Percentiles rank a stretch among this genome's conserved stretches.
Evolutionary conservation across 768 basidiomycete species (phyloP).

Genomic region (Tulasnella sp.): DNA sequence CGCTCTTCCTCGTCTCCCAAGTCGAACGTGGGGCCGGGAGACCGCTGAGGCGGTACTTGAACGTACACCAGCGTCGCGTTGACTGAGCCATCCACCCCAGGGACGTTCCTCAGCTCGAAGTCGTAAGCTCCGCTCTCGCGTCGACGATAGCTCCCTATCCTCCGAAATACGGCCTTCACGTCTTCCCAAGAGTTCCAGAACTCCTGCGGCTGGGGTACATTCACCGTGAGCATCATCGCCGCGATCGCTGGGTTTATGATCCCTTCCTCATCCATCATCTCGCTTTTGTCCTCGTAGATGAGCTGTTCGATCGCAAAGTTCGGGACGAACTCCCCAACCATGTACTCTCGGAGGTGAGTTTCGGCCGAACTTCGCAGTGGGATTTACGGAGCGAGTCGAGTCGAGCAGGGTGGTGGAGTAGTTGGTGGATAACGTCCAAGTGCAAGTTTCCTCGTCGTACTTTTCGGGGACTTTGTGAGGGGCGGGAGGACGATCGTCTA

Average conservation of each 20-base stretch:
- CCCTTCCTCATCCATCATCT: neutral
- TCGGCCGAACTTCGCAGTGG: neutral
- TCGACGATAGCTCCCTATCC: neutral
- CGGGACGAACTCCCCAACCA: neutral
- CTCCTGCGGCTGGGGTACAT: neutral
- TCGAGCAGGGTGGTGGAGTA: neutral
- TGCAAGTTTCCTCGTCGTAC: neutral
- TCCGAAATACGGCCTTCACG: neutral
- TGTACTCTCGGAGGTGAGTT: neutral
- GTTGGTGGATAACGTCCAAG: neutral
- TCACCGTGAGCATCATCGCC: neutral
- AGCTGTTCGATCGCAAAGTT: neutral
- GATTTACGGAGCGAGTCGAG: neutral
- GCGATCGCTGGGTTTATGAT: neutral
- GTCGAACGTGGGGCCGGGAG: neutral
- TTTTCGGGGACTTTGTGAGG: neutral
- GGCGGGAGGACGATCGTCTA: neutral
- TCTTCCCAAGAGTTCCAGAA: neutral
- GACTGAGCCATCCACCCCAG: slow-evolving; percentile 68
- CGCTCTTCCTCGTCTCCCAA: neutral
- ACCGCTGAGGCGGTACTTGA: slow-evolving; percentile 49
- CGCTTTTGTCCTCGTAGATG: neutral
- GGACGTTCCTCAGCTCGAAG: slow-evolving; percentile 42
- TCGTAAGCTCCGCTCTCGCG: neutral
- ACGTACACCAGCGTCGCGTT: slow-evolving; percentile 70